Evolutionary conservation across 139 green algal species (phyloP), one percentile per base, ranked within the genome.

Genomic region (Chlamydomonas applanata): DNA sequence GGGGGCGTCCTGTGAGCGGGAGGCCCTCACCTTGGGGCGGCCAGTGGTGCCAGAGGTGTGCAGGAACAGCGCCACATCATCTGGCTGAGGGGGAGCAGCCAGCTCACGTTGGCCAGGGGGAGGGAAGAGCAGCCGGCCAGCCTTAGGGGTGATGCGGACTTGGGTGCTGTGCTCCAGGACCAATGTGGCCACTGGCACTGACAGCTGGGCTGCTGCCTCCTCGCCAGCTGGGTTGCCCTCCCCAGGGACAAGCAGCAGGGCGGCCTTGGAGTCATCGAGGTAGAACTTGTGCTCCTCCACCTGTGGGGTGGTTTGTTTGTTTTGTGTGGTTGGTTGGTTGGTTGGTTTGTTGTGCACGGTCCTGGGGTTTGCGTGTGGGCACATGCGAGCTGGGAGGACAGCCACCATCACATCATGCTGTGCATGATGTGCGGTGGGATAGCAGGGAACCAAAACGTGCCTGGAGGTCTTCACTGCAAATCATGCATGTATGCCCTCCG

Each of bases 21-120:
- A n/a, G n/a, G n/a, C n/a, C n/a, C n/a, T n/a, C 32, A 85, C 88
- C 85, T 97, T 97, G 66, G 93, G 89, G 11, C 85, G 80, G 59
- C 71, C 81, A 2, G 93, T 97, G 16, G 93, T 97, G 44, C 93
- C 93, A 46, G 71, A 88, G 45, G 93, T 97, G 87, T 97, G 93
- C 24, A 97, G 86, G 44, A 97, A 92, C 33, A 97, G 81, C 1
- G 83, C 89, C 16, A 91, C 78, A 73, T 94, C 89, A 44, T 66
- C 56, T 0, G 79, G 71, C 35, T 62, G 49, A 0, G 88, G 85
- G 2, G 76, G 20, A 32, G 87, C 75, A 19, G 45, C 20, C 49
- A 81, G 64, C 4, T 30, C 4, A 9, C 67, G 25, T 5, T 29
- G 3, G 25, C 67, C 67, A 4, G 46, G 67, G 3, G 45, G n/a